Base-by-base conservation (phyloP, 164 flowering plant genomes). In the Paratinospora sagittata region DNA sequence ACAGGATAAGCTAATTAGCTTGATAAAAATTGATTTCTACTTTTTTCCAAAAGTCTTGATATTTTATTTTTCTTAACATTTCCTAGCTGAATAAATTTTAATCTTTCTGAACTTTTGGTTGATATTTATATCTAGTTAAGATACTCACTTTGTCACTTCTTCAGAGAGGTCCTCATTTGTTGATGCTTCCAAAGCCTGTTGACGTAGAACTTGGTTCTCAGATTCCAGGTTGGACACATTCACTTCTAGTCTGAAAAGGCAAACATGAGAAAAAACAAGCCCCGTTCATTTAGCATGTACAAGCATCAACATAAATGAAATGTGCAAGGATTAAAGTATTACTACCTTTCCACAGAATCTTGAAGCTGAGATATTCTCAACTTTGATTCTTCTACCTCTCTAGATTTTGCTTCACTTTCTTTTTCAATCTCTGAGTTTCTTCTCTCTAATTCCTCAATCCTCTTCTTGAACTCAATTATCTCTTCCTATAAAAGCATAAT, bases 151-250 rank as follows among this genome's bases (percentile, higher is more conserved):
- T 76, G 72, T 79, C 73, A 84, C 70, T 80, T 89, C 89, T 73
- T 85, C 88, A 36, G 84, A 80, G 75, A 82, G 81, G 11, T 84
- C 86, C 63, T 85, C 87, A 70, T 78, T 82, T 65, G 76, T 67
- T 70, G 93, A 79, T 73, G 85, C 82, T 71, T 74, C 90, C 81
- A 90, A 77, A 67, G 90, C 91, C 77, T 90, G 88, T 70, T 90
- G 93, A 52, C 97, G 88, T 33, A 90, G 84, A 73, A 90, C 90
- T 78, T 89, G 90, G 80, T 89, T 89, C 81, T 90, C 97, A n/a
- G 92, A 81, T 78, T 89, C 93, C 61, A 88, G 79, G 79, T 82
- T 89, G 49, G 97, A 90, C 77, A 89, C 45, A 70, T 81, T 85
- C 72, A 73, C 63, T 77, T 89, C 88, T 66, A 89, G 78, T 74